A percentile compares a stretch with the other conserved stretches of the same genome.
These are phyloP conservation scores for Pseudomonodictys pantanalensis DNA, from an alignment of 495 filamentous ascomycete genomes.

Conservation along the genomic window DNA sequence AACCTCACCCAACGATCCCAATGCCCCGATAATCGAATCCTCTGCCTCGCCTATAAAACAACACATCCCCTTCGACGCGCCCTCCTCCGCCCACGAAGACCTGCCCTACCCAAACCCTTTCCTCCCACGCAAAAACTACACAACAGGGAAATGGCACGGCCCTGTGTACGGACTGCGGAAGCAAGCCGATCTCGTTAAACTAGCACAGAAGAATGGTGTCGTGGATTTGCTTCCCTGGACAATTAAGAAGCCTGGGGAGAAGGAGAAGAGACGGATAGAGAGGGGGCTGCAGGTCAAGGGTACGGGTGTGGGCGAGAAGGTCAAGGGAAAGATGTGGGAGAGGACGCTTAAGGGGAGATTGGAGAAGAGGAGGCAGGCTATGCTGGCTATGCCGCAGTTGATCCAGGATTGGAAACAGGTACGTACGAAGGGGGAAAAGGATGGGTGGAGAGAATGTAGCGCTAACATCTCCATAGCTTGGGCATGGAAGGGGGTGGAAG, in stretches of 20 bases:
- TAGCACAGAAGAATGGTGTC: slow-evolving; percentile 75
- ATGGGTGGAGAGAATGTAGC: slow-evolving; percentile 3
- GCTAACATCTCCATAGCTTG: slow-evolving; percentile 55
- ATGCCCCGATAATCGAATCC: slow-evolving; percentile 29
- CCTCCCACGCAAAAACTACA: slow-evolving; percentile 63
- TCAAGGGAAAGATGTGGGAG: slow-evolving; percentile 94
- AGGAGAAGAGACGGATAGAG: slow-evolving; percentile 63
- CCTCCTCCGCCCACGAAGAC: slow-evolving; percentile 26
- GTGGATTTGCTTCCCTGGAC: slow-evolving; percentile 78
- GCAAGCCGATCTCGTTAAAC: slow-evolving; percentile 88
- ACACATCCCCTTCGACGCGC: slow-evolving; percentile 31
- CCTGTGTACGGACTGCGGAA: slow-evolving; percentile 77
- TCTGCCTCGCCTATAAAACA: slow-evolving; percentile 11
- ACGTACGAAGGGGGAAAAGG: slow-evolving; percentile 35
- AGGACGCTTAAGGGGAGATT: slow-evolving; percentile 77
- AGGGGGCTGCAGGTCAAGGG: slow-evolving; percentile 78
- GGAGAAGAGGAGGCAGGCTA: slow-evolving; percentile 84
- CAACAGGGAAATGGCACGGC: slow-evolving; percentile 72
- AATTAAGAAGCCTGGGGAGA: slow-evolving; percentile 69
- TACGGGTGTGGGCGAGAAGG: slow-evolving; percentile 85
- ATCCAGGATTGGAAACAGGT: slow-evolving; percentile 93
- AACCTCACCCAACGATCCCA: slow-evolving; percentile 6
- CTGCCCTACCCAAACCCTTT: slow-evolving; percentile 66
- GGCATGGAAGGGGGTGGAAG: slow-evolving; percentile 85
- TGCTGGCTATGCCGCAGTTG: slow-evolving; percentile 89